Conservation (phyloP, 1,284 basidiomycete species). For the Naganishia sp. region DNA sequence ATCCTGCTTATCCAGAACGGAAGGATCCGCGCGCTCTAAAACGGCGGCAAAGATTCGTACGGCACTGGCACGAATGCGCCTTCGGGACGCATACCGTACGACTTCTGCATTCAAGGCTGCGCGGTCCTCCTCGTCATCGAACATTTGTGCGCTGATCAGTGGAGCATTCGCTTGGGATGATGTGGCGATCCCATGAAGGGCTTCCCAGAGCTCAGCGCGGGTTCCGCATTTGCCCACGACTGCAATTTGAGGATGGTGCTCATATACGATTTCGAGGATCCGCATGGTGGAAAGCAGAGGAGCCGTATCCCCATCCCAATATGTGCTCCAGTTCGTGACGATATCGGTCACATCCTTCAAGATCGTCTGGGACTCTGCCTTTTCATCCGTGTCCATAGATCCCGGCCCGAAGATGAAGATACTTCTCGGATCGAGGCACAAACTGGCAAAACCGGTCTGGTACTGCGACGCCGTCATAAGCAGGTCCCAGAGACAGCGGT, state of each 20-base stretch:
- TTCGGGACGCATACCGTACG: slow-evolving; percentile 18
- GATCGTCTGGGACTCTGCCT: slow-evolving; percentile 1
- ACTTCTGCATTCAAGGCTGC: slow-evolving; percentile 4
- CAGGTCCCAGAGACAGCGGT: slow-evolving; percentile 18
- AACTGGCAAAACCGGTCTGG: slow-evolving; percentile 69
- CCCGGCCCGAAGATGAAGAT: slow-evolving; percentile 12
- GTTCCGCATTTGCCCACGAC: slow-evolving; percentile 2
- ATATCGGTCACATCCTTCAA: slow-evolving; percentile 17
- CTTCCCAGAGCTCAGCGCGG: slow-evolving; percentile 20
- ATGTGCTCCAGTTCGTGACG: slow-evolving; percentile 3
- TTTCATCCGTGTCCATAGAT: not conserved
- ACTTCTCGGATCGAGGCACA: slow-evolving; percentile 62
- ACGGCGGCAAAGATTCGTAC: slow-evolving; percentile 13
- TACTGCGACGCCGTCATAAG: slow-evolving; percentile 21
- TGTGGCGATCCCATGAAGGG: slow-evolving; percentile 15
- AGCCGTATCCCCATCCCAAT: slow-evolving; percentile 19
- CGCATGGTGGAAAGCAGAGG: slow-evolving; percentile 7
- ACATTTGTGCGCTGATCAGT: slow-evolving; percentile 4
- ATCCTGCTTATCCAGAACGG: not conserved
- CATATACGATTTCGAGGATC: slow-evolving; percentile 23
- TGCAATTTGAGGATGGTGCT: slow-evolving; percentile 18
- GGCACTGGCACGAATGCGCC: slow-evolving; percentile 16
- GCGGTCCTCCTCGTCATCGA: slow-evolving; percentile 16
- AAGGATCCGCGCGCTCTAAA: slow-evolving; percentile 9
- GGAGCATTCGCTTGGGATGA: slow-evolving; percentile 13